Percentiles rank a stretch among this genome's conserved stretches.
These are phyloP conservation scores for Bolboschoenoplectus hybrid DNA, from an alignment of 202 grass and related monocot species.

Conservation along the genomic window DNA sequence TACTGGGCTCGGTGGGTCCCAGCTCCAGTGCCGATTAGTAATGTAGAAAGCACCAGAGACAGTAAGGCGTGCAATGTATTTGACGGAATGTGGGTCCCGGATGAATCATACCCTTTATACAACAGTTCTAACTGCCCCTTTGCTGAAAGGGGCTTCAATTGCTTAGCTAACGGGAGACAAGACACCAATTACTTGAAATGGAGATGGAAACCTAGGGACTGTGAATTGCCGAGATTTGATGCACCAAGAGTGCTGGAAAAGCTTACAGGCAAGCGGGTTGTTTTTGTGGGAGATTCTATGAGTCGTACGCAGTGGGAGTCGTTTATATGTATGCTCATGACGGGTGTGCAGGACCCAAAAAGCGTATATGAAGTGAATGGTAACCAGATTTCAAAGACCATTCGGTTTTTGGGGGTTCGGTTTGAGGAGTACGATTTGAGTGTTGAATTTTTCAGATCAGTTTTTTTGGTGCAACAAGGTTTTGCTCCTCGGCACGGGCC, in stretches of 20 bases:
- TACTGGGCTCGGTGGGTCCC: slow-evolving; percentile 53
- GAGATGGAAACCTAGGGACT: slow-evolving; percentile 84
- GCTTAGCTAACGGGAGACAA: slow-evolving; percentile 82
- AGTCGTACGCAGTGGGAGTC: slow-evolving; percentile 96
- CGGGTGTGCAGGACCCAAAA: slow-evolving; percentile 65
- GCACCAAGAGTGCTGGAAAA: slow-evolving; percentile 52
- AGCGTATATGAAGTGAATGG: slow-evolving; percentile 90
- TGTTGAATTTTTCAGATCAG: slow-evolving; percentile 82
- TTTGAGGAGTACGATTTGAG: slow-evolving; percentile 77
- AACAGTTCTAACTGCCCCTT: slow-evolving; percentile 91
- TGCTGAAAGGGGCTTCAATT: slow-evolving; percentile 86
- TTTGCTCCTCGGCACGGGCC: slow-evolving; percentile 47
- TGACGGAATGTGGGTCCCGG: slow-evolving; percentile 78
- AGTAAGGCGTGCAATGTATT: slow-evolving; percentile 61
- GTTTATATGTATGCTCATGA: slow-evolving; percentile 97
- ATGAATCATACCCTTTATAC: slow-evolving; percentile 65
- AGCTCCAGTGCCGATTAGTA: slow-evolving; percentile 41
- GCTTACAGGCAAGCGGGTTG: slow-evolving; percentile 79
- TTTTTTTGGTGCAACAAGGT: slow-evolving; percentile 84
- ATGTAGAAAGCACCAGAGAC: slow-evolving; percentile 21
- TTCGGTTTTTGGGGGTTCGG: slow-evolving; percentile 75
- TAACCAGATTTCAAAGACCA: slow-evolving; percentile 86
- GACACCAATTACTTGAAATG: slow-evolving; percentile 82
- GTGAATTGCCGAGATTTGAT: slow-evolving; percentile 64
- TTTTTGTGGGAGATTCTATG: slow-evolving; percentile 95